phyloP scores from a whole-genome alignment of 441 rosid species.

The Euphorbia celastroides region DNA sequence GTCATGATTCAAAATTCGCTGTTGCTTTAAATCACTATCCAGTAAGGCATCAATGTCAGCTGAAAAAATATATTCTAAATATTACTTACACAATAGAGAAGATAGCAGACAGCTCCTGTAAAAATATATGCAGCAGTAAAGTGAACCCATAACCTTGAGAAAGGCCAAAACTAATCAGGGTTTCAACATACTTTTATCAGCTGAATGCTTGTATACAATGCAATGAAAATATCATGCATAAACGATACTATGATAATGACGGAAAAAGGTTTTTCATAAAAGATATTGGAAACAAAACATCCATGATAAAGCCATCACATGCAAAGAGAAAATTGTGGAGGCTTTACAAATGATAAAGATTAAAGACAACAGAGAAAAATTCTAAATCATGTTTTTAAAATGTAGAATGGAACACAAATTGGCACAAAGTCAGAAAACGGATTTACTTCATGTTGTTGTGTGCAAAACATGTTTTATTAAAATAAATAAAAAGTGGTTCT shows the following conservation, averaged over 20 bases:
- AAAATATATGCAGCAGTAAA: conserved; percentile 83
- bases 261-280: not conserved
- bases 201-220: conserved; percentile 14
- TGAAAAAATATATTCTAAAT: conserved; percentile 15
- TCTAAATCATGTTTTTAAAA: not conserved
- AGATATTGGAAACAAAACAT: not conserved
- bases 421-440: not conserved
- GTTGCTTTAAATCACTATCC: conserved; percentile 13
- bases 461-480: too few relatives aligned
- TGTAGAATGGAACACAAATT: not conserved
- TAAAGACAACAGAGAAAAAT: not conserved
- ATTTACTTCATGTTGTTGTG: not conserved
- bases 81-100: conserved; percentile 73
- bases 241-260: conserved; percentile 1
- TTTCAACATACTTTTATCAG: conserved; percentile 11
- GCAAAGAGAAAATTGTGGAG: not conserved
- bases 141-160: conserved; percentile 91
- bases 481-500: not conserved
- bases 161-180: conserved; percentile 32
- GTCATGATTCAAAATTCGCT: conserved; percentile 14
- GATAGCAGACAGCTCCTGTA: conserved; percentile 82
- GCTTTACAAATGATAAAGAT: not conserved
- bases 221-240: not conserved
- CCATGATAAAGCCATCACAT: not conserved
- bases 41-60: conserved; percentile 12